Evolutionary conservation across 2,329 filamentous ascomycete species (phyloP).

Genomic region (Aureobasidium sp.): DNA sequence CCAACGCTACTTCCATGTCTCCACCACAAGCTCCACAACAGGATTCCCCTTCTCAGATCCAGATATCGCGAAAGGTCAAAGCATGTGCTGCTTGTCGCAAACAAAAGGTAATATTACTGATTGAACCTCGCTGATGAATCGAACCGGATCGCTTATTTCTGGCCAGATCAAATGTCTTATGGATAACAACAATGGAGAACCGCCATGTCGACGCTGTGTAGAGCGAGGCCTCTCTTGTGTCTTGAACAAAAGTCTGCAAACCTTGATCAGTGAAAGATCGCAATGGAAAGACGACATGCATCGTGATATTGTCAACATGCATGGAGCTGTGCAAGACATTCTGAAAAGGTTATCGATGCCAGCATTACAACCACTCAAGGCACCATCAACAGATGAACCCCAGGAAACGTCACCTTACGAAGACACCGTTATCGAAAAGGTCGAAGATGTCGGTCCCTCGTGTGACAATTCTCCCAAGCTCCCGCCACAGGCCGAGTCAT

Average conservation of each 20-base stretch:
- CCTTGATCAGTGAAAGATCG: conserved; percentile 38
- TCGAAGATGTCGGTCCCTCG: conserved; percentile 23
- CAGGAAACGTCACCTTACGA: conserved; percentile 5
- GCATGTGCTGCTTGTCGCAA: conserved; percentile 47
- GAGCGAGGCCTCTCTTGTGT: conserved; percentile 43
- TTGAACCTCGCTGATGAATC: background rate
- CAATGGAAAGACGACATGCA: conserved; percentile 20
- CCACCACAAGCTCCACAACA: background rate
- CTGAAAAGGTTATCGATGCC: conserved; percentile 32
- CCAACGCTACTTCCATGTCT: background rate
- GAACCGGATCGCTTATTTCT: conserved; percentile 29
- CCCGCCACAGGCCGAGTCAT: conserved; percentile 18
- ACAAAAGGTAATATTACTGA: conserved; percentile 30
- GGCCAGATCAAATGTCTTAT: conserved; percentile 49
- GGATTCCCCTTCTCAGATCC: conserved; percentile 1
- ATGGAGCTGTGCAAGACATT: conserved; percentile 33
- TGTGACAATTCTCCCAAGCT: conserved; percentile 25
- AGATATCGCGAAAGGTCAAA: conserved; percentile 12
- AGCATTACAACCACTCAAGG: conserved; percentile 28
- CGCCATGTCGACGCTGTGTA: conserved; percentile 41
- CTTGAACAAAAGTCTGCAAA: conserved; percentile 41
- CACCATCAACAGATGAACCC: conserved; percentile 18
- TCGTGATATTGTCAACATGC: conserved; percentile 23
- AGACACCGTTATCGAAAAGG: conserved; percentile 13
- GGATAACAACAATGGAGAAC: conserved; percentile 33